Base-by-base conservation (phyloP, 1,139 yeast genomes). In the Kodamaea sp. region DNA sequence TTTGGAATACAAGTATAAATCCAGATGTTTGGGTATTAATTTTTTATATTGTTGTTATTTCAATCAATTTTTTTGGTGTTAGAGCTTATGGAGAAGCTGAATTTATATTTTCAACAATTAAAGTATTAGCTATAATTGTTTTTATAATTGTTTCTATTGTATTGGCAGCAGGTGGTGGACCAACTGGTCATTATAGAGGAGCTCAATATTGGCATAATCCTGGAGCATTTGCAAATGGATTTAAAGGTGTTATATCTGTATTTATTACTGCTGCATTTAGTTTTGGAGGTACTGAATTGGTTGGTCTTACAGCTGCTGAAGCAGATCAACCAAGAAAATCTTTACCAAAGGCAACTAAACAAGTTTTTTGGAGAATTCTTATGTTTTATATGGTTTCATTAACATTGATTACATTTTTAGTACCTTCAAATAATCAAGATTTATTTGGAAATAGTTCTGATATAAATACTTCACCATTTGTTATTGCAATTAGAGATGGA, bases 221-320 rank as follows among this genome's bases (percentile, higher is more conserved):
- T 1, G 65, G 66, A 7, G 55, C 65, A 1, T 63, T 62, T 47
- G 62, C 65, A 28, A 52, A 63, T 45, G 73, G 74, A 1, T 69
- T 69, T 50, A 67, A 69, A 48, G 75, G 75, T 24, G 63, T 74
- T 24, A 67, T 72, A 42, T 63, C 77, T 1, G 78, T 73, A 6
- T 72, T 74, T 46, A 73, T 73, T 36, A 70, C 75, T 24, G 81
- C 82, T 26, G 81, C 81, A 1, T 77, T 75, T 54, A 73, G 80
- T 25, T 77, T 70, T 49, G 75, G 77, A 12, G 84, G 84, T 38
- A 63, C 67, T 15, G 73, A 68, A 44, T 58, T 67, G 32, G 68
- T 65, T 24, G 70, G 71, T 3, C 60, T 66, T 11, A 65, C 72
- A 6, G 71, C 73, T 3, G 70, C 70, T 9, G 74, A 68, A 40